Evolutionary conservation across 495 filamentous ascomycete species (phyloP).

Genomic region (Extremus antarcticus): DNA sequence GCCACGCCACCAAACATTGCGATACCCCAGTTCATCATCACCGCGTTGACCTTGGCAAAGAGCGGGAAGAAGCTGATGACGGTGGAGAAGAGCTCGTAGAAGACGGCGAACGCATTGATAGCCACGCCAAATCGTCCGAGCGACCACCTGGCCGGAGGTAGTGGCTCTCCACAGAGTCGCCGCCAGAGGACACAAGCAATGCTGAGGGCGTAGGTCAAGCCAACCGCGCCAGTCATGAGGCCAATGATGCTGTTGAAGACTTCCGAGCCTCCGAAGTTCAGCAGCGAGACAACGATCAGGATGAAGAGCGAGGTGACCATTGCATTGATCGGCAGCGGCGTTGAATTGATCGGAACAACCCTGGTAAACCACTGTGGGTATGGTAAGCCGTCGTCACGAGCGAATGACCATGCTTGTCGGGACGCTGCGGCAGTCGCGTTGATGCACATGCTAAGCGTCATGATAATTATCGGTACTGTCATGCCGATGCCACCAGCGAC

Average conservation of each 20-base stretch:
- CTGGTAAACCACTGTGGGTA: conserved; percentile 2
- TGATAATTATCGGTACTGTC: conserved; percentile 4
- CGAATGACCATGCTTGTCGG: conserved; percentile 15
- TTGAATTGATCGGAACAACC: not conserved
- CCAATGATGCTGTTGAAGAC: conserved; percentile 48
- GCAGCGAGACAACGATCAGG: conserved; percentile 36
- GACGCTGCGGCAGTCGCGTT: conserved; percentile 7
- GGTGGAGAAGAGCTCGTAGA: conserved; percentile 17
- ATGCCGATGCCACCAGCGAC: conserved; percentile 19
- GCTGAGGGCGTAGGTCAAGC: conserved; percentile 26
- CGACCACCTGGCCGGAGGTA: conserved; percentile 24
- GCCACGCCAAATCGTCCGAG: conserved; percentile 23
- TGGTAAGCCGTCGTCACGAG: conserved; percentile 15
- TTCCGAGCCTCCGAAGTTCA: conserved; percentile 47
- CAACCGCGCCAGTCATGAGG: conserved; percentile 16
- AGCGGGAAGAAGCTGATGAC: not conserved
- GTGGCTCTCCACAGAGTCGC: conserved; percentile 19
- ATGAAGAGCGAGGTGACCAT: not conserved
- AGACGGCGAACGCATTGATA: conserved; percentile 26
- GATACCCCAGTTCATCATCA: not conserved
- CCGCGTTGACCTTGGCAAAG: not conserved
- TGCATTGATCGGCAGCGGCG: conserved; percentile 14
- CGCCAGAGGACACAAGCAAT: conserved; percentile 25
- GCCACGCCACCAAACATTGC: not conserved
- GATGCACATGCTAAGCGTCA: not conserved